Evolutionary conservation across 768 basidiomycete genomes (phyloP).

Genomic region (Auricularia cornea): DNA sequence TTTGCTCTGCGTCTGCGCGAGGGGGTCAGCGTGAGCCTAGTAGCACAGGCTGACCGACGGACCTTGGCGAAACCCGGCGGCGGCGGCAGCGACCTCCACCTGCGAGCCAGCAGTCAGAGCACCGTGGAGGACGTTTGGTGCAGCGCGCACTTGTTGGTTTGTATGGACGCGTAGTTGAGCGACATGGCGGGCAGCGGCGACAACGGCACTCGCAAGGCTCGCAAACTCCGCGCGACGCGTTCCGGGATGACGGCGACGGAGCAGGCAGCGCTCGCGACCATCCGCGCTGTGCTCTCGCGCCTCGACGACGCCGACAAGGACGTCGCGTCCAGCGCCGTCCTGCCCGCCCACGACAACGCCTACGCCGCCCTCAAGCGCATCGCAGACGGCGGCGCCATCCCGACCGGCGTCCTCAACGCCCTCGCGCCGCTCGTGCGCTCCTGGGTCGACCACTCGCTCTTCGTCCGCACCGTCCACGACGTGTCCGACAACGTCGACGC

Average conservation of each 20-base stretch:
- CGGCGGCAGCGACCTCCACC: slow-evolving; percentile 56
- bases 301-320: slow-evolving; percentile 1
- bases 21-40: background rate
- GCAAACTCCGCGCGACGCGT: background rate
- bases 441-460: background rate
- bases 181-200: background rate
- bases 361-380: background rate
- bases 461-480: background rate
- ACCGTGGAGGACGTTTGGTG: background rate
- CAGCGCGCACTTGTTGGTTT: slow-evolving; percentile 29
- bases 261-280: background rate
- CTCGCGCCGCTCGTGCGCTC: background rate
- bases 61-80: slow-evolving; percentile 55
- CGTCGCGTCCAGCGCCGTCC: background rate
- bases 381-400: background rate
- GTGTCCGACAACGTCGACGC: background rate
- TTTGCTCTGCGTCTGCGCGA: slow-evolving; percentile 7
- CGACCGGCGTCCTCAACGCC: background rate
- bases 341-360: background rate
- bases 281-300: background rate
- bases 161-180: slow-evolving; percentile 35
- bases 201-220: background rate
- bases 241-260: background rate
- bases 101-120: slow-evolving; percentile 18
- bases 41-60: background rate